Percentiles rank a stretch among this genome's conserved stretches.
Evolutionary conservation across 306 rosid species (phyloP).

Genomic region (Inga leiocalycina): DNA sequence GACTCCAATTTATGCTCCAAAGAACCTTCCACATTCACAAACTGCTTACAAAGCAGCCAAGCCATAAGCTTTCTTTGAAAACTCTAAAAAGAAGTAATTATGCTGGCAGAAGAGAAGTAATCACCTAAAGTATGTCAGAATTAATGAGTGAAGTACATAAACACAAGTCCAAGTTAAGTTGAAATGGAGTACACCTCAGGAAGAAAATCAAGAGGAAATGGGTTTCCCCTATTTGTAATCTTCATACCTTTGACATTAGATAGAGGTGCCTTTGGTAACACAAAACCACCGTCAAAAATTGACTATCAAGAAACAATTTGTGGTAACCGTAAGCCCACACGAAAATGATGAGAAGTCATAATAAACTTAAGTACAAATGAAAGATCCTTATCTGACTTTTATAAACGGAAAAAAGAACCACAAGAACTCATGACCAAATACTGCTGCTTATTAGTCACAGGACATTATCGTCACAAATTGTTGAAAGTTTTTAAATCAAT

Average conservation of each 20-base stretch:
- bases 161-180: constrained; percentile 27
- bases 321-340: neutral
- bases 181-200: constrained; percentile 71
- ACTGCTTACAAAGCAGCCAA: constrained; percentile 16
- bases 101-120: constrained; percentile 16
- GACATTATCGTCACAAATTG: neutral
- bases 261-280: constrained; percentile 69
- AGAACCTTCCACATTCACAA: constrained; percentile 10
- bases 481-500: neutral
- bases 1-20: constrained; percentile 8
- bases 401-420: neutral
- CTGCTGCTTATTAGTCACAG: neutral
- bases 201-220: constrained; percentile 76
- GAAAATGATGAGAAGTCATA: neutral
- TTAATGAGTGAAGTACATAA: constrained; percentile 12
- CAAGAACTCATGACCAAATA: constrained; percentile 9
- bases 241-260: constrained; percentile 69
- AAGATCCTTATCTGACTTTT: constrained; percentile 1
- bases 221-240: constrained; percentile 63
- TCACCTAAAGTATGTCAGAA: constrained; percentile 9
- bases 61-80: neutral
- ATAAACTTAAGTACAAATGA: constrained; percentile 6
- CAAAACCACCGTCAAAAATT: constrained; percentile 33
- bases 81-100: neutral
- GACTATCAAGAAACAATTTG: constrained; percentile 22